phyloP scores from a whole-genome alignment of 2,329 filamentous ascomycete species.

The Xylariaceae sp. region DNA sequence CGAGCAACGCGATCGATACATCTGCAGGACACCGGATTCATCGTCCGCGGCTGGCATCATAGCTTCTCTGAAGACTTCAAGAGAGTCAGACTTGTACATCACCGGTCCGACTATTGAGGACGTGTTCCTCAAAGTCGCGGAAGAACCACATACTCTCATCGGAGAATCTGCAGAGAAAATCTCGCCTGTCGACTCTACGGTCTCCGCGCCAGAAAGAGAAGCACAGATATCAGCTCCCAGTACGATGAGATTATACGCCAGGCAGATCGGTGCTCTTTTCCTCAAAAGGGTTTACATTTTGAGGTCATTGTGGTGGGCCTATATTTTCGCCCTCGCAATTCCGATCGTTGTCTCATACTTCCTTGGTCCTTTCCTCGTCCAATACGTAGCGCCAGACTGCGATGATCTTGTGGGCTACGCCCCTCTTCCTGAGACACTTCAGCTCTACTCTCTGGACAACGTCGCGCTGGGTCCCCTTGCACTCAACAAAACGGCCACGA shows the following conservation, averaged over 20 bases:
- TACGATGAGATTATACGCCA: slow-evolving; percentile 1
- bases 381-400: not conserved
- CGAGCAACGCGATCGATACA: slow-evolving; percentile 45
- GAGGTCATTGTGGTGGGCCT: slow-evolving; percentile 24
- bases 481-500: not conserved
- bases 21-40: slow-evolving; percentile 54
- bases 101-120: slow-evolving; percentile 62
- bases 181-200: slow-evolving; percentile 2
- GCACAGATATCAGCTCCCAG: not conserved
- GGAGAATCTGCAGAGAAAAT: slow-evolving; percentile 16
- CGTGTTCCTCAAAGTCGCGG: slow-evolving; percentile 61
- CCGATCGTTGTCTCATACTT: slow-evolving; percentile 22
- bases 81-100: slow-evolving; percentile 57
- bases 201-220: slow-evolving; percentile 4
- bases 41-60: slow-evolving; percentile 52
- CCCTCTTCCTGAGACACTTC: not conserved
- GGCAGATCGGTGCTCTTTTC: slow-evolving; percentile 24
- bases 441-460: not conserved
- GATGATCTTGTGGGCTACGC: not conserved
- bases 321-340: slow-evolving; percentile 24
- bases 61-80: slow-evolving; percentile 47
- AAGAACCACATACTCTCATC: slow-evolving; percentile 39
- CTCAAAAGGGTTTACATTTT: slow-evolving; percentile 25
- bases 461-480: not conserved
- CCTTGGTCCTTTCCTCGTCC: not conserved